Evolutionary conservation across 1,139 yeast genomes (phyloP).

Genomic region (Candida buenavistaensis): DNA sequence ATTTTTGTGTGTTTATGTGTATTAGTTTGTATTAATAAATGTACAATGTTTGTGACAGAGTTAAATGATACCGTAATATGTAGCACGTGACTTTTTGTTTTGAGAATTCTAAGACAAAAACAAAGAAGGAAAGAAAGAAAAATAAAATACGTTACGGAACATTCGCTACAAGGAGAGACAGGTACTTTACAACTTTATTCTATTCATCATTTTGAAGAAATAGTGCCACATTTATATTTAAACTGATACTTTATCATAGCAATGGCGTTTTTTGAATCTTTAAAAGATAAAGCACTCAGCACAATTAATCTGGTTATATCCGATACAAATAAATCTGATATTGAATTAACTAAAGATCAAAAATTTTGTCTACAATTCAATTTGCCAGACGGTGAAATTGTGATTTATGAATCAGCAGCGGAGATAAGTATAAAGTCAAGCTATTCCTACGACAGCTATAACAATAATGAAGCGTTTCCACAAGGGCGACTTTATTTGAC

Average conservation of each 20-base stretch:
- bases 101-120: no score
- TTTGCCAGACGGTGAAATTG: conserved; percentile 69
- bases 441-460: conserved; percentile 24
- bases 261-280: conserved; percentile 53
- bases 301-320: conserved; percentile 40
- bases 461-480: conserved; percentile 26
- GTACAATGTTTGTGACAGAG: no score
- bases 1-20: background rate
- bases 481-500: conserved; percentile 71
- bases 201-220: no score
- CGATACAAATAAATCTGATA: conserved; percentile 30
- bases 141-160: no score
- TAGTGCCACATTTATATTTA: no score
- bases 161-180: no score
- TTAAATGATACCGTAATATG: no score
- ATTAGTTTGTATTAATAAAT: background rate
- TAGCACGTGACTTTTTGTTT: no score
- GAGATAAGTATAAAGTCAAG: conserved; percentile 58
- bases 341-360: conserved; percentile 59
- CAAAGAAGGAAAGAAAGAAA: no score
- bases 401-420: conserved; percentile 67
- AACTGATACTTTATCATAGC: no score
- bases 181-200: no score
- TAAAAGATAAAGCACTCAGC: conserved; percentile 48
- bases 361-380: conserved; percentile 62